Percentiles rank a stretch among this genome's conserved stretches.
Conservation (phyloP, 352 stramenopile genomes). For the Globisporangium nodosum region DNA sequence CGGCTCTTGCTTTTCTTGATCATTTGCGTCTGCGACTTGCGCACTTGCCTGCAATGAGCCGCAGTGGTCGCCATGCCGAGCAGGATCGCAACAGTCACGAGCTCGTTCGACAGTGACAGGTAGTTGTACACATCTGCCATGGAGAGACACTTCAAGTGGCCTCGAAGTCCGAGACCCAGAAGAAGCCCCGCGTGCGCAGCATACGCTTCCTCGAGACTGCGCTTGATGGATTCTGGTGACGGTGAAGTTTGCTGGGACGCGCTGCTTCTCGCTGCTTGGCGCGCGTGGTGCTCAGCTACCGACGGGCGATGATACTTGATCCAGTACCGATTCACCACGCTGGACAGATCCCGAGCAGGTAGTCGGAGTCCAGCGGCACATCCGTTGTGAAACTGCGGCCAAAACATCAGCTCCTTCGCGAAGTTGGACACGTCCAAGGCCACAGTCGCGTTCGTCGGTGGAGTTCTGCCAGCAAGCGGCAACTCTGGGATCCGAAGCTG, state of each 20-base stretch:
- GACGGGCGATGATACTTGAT: slow-evolving; percentile 96
- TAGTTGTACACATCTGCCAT: slow-evolving; percentile 99
- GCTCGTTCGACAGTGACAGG: slow-evolving; percentile 94
- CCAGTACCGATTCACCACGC: slow-evolving; percentile 94
- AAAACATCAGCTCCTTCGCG: slow-evolving; percentile 90
- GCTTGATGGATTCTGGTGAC: slow-evolving; percentile 17
- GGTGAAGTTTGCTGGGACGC: background rate
- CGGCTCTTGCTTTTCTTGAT: slow-evolving; percentile 1
- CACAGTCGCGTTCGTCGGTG: slow-evolving; percentile 91
- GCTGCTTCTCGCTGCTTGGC: slow-evolving; percentile 6
- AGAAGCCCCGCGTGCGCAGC: slow-evolving; percentile 93
- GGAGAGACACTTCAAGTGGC: slow-evolving; percentile 92
- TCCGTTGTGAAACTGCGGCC: slow-evolving; percentile 99
- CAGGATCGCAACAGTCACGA: slow-evolving; percentile 95
- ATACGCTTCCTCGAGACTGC: slow-evolving; percentile 78
- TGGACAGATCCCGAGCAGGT: slow-evolving; percentile 49
- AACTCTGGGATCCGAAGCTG: slow-evolving; percentile 89
- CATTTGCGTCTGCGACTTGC: slow-evolving; percentile 9
- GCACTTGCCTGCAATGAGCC: slow-evolving; percentile 70
- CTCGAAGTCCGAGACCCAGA: slow-evolving; percentile 92
- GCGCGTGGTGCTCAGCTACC: slow-evolving; percentile 24
- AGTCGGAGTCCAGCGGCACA: slow-evolving; percentile 94
- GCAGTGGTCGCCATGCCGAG: slow-evolving; percentile 96
- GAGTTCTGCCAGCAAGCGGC: slow-evolving; percentile 90
- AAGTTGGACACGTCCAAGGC: slow-evolving; percentile 89